phyloP scores from a whole-genome alignment of 495 filamentous ascomycete genomes.

The Xylaria acuta region DNA sequence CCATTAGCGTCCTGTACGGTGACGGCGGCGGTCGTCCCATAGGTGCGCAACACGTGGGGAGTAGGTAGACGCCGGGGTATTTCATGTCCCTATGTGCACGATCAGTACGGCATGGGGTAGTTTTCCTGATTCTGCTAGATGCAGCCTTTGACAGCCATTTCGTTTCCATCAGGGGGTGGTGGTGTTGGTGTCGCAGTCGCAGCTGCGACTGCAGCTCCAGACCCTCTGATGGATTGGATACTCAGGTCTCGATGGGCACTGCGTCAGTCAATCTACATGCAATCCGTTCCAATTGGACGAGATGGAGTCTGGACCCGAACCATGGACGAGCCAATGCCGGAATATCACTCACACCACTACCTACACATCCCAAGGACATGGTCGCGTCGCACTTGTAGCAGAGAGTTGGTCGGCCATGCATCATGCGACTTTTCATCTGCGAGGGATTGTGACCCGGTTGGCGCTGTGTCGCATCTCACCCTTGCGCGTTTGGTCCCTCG shows the following conservation, averaged over 20 bases:
- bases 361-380: conserved; percentile 15
- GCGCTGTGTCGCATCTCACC: conserved; percentile 4
- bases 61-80: neutral
- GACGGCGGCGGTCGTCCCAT: conserved; percentile 13
- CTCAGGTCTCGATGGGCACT: neutral
- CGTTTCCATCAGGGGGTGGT: neutral
- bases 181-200: neutral
- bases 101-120: neutral
- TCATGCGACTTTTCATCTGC: conserved; percentile 8
- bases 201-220: conserved; percentile 17
- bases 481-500: conserved; percentile 5
- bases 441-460: conserved; percentile 20
- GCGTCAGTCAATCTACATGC: conserved; percentile 4
- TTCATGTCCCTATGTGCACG: neutral
- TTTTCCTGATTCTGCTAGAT: conserved; percentile 19
- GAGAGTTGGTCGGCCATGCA: conserved; percentile 6
- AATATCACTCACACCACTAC: conserved; percentile 28
- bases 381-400: conserved; percentile 9
- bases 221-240: neutral
- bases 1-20: neutral
- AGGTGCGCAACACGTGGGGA: conserved; percentile 19
- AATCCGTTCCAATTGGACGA: conserved; percentile 18
- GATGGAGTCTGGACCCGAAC: conserved; percentile 12
- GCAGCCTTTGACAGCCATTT: conserved; percentile 8
- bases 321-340: neutral